Percentiles rank a stretch among this genome's conserved stretches.
These are phyloP conservation scores for Dictyostelium brefeldianum DNA, from an alignment of 78 protist species.

Conservation along the genomic window DNA sequence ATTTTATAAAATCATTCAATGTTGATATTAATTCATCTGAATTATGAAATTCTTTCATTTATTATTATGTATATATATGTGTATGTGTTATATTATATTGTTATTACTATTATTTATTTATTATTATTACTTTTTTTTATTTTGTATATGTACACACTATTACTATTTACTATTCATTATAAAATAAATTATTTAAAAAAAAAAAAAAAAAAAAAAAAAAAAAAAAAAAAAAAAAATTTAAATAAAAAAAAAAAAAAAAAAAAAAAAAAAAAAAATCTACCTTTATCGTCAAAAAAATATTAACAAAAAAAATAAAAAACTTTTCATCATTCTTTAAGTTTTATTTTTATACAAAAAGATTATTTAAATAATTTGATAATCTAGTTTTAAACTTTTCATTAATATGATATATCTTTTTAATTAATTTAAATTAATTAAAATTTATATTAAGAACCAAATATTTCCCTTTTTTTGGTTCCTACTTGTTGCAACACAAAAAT, in stretches of 20 bases:
- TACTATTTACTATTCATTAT: no score
- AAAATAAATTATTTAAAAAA: not conserved
- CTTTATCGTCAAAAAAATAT: not conserved
- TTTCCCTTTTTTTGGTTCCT: not conserved
- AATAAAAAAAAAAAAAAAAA: no score
- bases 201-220: not conserved
- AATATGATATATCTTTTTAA: no score
- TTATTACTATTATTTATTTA: not conserved
- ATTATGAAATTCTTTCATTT: constrained; percentile 12
- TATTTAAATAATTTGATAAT: no score
- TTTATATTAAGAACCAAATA: no score
- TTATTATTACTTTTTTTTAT: not conserved
- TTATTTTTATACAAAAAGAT: no score
- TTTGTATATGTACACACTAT: no score
- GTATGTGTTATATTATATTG: not conserved
- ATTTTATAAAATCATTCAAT: constrained; percentile 25
- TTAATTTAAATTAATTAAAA: no score
- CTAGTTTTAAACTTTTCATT: no score
- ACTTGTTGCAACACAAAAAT: not conserved
- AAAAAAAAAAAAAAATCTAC: no score
- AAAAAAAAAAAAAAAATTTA: not conserved
- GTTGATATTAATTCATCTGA: constrained; percentile 48
- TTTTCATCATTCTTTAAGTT: no score
- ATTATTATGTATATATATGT: not conserved
- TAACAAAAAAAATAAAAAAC: no score